These are phyloP conservation scores for Beauveria scarabaeidicola DNA, from an alignment of 2,329 filamentous ascomycete genomes.

Conservation along the genomic window DNA sequence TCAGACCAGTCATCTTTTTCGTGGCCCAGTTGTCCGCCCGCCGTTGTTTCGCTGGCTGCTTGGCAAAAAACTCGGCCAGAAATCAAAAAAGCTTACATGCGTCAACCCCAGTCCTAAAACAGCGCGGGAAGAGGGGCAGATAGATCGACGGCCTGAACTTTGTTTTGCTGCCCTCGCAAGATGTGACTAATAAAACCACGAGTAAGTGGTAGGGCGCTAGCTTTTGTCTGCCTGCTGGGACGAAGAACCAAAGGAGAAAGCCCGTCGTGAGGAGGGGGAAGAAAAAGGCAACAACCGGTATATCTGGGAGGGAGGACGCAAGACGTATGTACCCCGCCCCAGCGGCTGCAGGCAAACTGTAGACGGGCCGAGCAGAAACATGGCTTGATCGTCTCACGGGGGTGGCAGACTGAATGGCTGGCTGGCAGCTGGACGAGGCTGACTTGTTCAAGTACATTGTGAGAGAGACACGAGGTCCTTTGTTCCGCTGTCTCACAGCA, in stretches of 20 bases:
- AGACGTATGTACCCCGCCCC: background rate
- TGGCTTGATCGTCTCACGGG: background rate
- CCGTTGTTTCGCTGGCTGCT: background rate
- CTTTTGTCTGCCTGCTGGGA: background rate
- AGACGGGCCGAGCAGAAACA: background rate
- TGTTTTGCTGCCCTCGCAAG: background rate
- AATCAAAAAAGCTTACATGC: too few relatives aligned
- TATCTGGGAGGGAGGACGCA: background rate
- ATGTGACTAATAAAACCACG: too few relatives aligned
- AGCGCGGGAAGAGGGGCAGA: background rate
- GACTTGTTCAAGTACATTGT: background rate
- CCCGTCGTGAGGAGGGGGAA: background rate
- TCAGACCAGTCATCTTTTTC: background rate
- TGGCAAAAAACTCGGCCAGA: too few relatives aligned
- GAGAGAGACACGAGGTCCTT: background rate
- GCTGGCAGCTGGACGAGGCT: background rate
- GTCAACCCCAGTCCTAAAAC: background rate
- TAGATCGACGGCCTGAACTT: conserved; percentile 2
- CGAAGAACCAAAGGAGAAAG: background rate
- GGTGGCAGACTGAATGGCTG: background rate
- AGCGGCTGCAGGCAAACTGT: conserved; percentile 5
- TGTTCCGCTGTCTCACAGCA: background rate
- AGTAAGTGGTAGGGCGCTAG: background rate
- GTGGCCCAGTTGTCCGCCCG: background rate
- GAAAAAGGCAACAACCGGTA: background rate